Evolutionary conservation across 805 yeast genomes (phyloP).

Genomic region (Saccharomycopsis sp.): DNA sequence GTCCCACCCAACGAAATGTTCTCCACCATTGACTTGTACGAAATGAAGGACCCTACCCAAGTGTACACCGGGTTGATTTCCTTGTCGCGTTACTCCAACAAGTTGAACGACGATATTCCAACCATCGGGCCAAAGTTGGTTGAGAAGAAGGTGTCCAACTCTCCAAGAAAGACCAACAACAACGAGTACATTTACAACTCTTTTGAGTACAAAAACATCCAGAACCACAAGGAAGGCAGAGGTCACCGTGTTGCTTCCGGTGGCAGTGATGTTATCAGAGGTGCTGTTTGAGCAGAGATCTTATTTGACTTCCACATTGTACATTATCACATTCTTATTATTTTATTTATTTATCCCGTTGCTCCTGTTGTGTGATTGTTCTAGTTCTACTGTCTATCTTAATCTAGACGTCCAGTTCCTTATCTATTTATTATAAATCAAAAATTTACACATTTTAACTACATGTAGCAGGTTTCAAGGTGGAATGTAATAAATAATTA

Average conservation of each 20-base stretch:
- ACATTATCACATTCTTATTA: too few relatives aligned
- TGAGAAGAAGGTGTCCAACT: constrained; percentile 16
- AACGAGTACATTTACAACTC: constrained; percentile 21
- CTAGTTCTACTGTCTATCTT: too few relatives aligned
- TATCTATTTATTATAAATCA: too few relatives aligned
- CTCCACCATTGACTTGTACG: constrained; percentile 70
- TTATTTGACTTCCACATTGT: too few relatives aligned
- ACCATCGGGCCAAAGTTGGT: constrained; percentile 53
- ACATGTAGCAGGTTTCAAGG: too few relatives aligned
- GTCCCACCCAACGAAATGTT: constrained; percentile 76
- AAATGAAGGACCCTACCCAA: constrained; percentile 66
- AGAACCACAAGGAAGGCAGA: constrained; percentile 17
- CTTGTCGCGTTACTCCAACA: constrained; percentile 59
- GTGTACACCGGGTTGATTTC: constrained; percentile 68
- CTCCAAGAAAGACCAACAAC: constrained; percentile 12
- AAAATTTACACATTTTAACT: too few relatives aligned
- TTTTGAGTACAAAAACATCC: constrained; percentile 18
- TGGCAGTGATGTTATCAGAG: constrained; percentile 20
- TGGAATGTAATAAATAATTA: too few relatives aligned
- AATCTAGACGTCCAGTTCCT: too few relatives aligned
- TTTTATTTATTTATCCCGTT: neutral
- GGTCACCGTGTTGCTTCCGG: constrained; percentile 19
- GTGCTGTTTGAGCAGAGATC: constrained; percentile 10
- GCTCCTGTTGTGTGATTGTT: neutral
- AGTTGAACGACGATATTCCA: constrained; percentile 40